Evolutionary conservation across 164 flowering plant species (phyloP).

Genomic region (Platanus orientalis): DNA sequence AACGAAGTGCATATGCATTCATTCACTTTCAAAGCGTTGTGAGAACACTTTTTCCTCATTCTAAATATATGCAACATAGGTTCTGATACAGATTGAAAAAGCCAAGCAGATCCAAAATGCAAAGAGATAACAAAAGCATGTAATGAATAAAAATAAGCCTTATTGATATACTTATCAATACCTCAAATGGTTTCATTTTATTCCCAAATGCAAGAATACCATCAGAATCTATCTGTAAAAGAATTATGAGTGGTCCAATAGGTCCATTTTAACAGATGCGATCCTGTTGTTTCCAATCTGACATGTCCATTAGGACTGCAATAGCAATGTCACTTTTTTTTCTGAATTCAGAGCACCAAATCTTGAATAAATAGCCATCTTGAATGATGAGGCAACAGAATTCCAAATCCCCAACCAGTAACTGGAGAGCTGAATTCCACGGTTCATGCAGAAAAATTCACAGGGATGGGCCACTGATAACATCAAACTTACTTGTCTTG

Average conservation of each 20-base stretch:
- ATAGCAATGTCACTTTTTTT: background rate
- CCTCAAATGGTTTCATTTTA: background rate
- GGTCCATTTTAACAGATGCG: background rate
- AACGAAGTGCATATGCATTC: too few species aligned
- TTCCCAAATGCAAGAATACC: background rate
- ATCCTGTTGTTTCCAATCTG: background rate
- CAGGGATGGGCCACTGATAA: background rate
- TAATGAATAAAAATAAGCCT: too few species aligned
- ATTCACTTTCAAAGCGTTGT: too few species aligned
- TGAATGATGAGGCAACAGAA: slow-evolving; percentile 3
- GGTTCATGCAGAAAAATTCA: background rate
- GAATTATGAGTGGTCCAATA: slow-evolving; percentile 4
- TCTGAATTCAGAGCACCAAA: background rate
- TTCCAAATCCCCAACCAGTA: background rate
- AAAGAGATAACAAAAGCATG: too few species aligned
- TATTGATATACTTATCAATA: background rate
- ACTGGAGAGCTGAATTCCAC: background rate
- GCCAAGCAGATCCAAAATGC: too few species aligned
- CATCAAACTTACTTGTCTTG: slow-evolving; percentile 29
- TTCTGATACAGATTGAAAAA: too few species aligned
- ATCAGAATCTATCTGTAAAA: background rate
- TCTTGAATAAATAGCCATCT: background rate
- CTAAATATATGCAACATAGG: too few species aligned
- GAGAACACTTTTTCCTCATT: too few species aligned
- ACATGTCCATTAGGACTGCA: background rate